Base-by-base conservation (phyloP, 805 yeast species). In the Candida nitratophila region DNA sequence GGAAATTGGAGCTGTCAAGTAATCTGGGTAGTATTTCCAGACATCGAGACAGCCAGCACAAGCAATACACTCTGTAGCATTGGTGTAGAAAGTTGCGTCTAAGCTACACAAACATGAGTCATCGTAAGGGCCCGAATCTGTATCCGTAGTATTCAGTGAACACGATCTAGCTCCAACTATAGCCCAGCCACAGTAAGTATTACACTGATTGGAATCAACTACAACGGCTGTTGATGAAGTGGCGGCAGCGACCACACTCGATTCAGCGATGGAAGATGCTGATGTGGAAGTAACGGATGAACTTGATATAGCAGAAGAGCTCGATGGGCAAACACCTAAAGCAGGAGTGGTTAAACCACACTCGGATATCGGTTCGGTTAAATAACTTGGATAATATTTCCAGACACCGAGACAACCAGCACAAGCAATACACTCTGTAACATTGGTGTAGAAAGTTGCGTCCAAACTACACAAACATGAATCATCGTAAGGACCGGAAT, bases 341-440 rank as follows among this genome's bases (percentile, higher is more conserved):
- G 36, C 19, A 14, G 43, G 42, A 12, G 48, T 40, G 7, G 49
- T 26, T 2, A 37, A n/a, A 36, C 22, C 21, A 37, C 48, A 45
- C 5, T 11, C 44, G 29, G 46, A 32, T 29, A 43, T 38, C 16
- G 48, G 44, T 31, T 36, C 38, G 14, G 30, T 19, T 15, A 45
- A 43, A 26, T 19, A 45, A 14, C 14, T 29, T 24, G 44, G 41
- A 22, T 45, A 45, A 20, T 43, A 43, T 8, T 19, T 20, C 48
- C 48, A 45, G 37, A 34, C 12, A 20, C 12, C 15, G 27, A 42
- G 33, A 41, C 47, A 44, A 39, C 44, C 37, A 26, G 44, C 43
- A 40, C 38, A 67, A 39, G 54, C 65, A 50, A 67, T 55, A 56
- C 71, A 67, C 6, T 50, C 48, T n/a, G 52, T 48, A 47, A 64